A percentile compares a stretch with the other conserved stretches of the same genome.
Evolutionary conservation across 345 rosid genomes (phyloP).

Genomic region (Mercurialis annua): DNA sequence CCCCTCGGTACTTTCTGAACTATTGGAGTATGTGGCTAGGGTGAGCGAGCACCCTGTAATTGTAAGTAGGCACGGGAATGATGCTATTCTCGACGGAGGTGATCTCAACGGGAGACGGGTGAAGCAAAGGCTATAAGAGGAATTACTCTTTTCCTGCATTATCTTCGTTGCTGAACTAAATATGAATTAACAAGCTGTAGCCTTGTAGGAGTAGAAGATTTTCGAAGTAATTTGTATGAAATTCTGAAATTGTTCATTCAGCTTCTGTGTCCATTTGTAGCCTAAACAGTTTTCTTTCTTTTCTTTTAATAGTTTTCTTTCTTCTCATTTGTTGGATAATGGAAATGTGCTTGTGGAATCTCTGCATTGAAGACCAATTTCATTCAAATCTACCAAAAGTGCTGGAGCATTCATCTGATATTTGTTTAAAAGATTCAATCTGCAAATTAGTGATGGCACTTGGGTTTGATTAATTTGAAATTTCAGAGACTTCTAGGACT

Average conservation of each 20-base stretch:
- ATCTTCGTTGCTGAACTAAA: slow-evolving; percentile 20
- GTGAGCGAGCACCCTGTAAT: slow-evolving; percentile 49
- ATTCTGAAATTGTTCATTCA: slow-evolving; percentile 31
- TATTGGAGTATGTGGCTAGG: slow-evolving; percentile 41
- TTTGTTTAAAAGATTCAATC: too few species aligned
- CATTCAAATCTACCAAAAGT: too few species aligned
- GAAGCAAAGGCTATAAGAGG: slow-evolving; percentile 47
- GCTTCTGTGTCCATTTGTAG: slow-evolving; percentile 2
- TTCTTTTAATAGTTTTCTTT: background rate
- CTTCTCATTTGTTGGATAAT: background rate
- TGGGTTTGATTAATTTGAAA: too few species aligned
- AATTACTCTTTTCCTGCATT: slow-evolving; percentile 20
- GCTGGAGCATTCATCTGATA: too few species aligned
- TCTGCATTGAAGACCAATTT: too few species aligned
- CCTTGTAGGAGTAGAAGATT: slow-evolving; percentile 34
- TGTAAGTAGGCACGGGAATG: slow-evolving; percentile 42
- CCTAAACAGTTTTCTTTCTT: background rate
- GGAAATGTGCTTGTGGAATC: too few species aligned
- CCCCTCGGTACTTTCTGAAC: slow-evolving; percentile 27
- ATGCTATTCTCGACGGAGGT: slow-evolving; percentile 41
- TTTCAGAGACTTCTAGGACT: too few species aligned
- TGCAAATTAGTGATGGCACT: too few species aligned
- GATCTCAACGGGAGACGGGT: slow-evolving; percentile 65
- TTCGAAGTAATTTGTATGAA: slow-evolving; percentile 23
- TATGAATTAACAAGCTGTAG: background rate